Percentiles rank a stretch among this genome's conserved stretches.
These are phyloP conservation scores for Colletotrichum tropicicola DNA, from an alignment of 2,329 filamentous ascomycete species.

Conservation along the genomic window DNA sequence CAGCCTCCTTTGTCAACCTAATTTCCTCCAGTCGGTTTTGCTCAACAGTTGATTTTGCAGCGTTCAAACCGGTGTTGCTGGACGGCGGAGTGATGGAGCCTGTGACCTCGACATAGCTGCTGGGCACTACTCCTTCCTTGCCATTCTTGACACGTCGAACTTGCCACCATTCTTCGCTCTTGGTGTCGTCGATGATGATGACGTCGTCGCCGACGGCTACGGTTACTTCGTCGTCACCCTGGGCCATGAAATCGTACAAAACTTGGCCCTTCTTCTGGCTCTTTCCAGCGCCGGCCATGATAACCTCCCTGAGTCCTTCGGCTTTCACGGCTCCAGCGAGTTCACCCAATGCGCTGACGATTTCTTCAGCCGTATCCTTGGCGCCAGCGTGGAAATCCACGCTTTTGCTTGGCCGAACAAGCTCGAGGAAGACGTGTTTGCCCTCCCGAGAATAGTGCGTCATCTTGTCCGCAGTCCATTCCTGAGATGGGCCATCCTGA, in stretches of 20 bases:
- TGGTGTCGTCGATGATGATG: conserved; percentile 85
- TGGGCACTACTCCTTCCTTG: conserved; percentile 94
- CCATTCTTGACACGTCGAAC: conserved; percentile 89
- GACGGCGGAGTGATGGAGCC: conserved; percentile 67
- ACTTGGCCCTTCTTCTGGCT: conserved; percentile 84
- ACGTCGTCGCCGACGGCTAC: conserved; percentile 92
- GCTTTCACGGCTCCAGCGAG: conserved; percentile 85
- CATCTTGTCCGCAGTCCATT: conserved; percentile 95
- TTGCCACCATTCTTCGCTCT: conserved; percentile 99
- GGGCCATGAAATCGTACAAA: conserved; percentile 95
- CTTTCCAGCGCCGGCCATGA: conserved; percentile 78
- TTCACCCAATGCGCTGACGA: conserved; percentile 87
- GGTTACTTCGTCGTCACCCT: conserved; percentile 95
- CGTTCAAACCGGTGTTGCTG: conserved; percentile 58
- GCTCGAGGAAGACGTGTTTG: conserved; percentile 96
- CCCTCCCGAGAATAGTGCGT: conserved; percentile 98
- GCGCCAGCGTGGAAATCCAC: conserved; percentile 96
- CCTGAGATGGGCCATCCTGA: conserved; percentile 83
- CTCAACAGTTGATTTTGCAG: conserved; percentile 73
- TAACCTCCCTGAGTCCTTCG: conserved; percentile 85
- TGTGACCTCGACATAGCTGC: conserved; percentile 92
- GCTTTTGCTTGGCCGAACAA: conserved; percentile 92
- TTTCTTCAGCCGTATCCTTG: conserved; percentile 96
- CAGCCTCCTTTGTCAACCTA: conserved; percentile 81
- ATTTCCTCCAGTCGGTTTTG: conserved; percentile 84